These are phyloP conservation scores for Thamnidium elegans DNA, from an alignment of 192 early-diverging fungal species.

Conservation along the genomic window DNA sequence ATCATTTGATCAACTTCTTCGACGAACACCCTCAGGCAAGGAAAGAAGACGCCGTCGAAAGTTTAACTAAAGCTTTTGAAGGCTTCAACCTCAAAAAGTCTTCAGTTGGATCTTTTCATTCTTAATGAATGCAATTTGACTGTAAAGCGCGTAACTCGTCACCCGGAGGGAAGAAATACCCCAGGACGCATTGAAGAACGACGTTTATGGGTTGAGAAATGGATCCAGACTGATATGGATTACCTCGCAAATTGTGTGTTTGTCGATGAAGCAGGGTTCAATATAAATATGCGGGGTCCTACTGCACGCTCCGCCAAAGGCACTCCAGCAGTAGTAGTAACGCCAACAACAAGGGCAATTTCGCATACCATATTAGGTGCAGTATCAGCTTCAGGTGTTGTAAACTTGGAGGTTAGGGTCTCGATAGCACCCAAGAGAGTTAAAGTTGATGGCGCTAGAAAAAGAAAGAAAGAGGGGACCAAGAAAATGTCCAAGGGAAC, in stretches of 20 bases:
- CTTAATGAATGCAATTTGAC: conserved; percentile 1
- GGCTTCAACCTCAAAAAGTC: conserved; percentile 1
- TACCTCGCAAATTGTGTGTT: background rate
- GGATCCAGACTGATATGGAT: background rate
- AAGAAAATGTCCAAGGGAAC: too few relatives aligned
- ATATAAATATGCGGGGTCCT: background rate
- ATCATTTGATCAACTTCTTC: background rate
- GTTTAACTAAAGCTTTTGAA: background rate
- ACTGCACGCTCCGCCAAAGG: background rate
- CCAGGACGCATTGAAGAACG: background rate
- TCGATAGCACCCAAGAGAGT: background rate
- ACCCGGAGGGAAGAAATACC: background rate
- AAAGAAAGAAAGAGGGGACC: background rate
- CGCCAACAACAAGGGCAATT: background rate
- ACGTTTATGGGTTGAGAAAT: background rate
- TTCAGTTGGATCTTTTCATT: conserved; percentile 2
- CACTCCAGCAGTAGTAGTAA: background rate
- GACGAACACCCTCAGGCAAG: background rate
- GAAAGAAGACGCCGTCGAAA: background rate
- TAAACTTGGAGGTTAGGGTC: background rate
- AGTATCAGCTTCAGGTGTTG: background rate
- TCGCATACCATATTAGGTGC: background rate
- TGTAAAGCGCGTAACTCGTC: background rate
- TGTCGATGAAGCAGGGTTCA: background rate
- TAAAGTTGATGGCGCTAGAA: background rate